Conservation (phyloP, 108 stramenopile genomes). For the Nannochloropsis granulata region DNA sequence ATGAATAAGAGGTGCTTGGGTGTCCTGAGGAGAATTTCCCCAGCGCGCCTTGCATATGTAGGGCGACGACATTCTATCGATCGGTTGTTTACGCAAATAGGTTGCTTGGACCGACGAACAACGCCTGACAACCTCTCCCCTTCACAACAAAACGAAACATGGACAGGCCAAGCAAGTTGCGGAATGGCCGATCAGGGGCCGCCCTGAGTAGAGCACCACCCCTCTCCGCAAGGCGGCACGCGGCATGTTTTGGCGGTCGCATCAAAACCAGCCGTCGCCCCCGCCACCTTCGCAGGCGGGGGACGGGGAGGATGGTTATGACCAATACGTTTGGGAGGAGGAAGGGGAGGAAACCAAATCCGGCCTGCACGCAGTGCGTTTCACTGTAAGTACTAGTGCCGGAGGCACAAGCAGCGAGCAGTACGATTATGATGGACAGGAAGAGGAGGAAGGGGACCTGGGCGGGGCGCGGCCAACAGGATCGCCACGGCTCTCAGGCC, state of each 20-base stretch:
- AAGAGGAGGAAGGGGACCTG: not conserved
- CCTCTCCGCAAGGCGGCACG: not conserved
- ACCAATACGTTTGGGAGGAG: not conserved
- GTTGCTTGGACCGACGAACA: too few relatives aligned
- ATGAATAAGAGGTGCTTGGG: too few relatives aligned
- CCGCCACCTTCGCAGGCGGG: not conserved
- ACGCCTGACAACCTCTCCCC: too few relatives aligned
- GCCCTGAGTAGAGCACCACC: too few relatives aligned
- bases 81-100: too few relatives aligned
- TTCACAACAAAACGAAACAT: too few relatives aligned
- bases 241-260: not conserved
- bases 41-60: too few relatives aligned
- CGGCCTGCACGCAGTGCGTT: not conserved
- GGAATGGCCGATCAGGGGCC: too few relatives aligned
- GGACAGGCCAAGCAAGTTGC: too few relatives aligned
- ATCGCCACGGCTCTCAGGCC: not conserved
- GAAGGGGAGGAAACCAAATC: not conserved
- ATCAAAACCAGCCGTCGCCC: not conserved
- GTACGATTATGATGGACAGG: not conserved
- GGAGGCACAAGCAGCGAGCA: not conserved
- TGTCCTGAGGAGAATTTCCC: too few relatives aligned
- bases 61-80: too few relatives aligned
- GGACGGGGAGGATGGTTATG: not conserved
- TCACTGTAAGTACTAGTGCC: not conserved
- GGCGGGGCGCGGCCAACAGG: not conserved